phyloP scores from a whole-genome alignment of 2,329 filamentous ascomycete species.

The Berkeleyomyces basicola region DNA sequence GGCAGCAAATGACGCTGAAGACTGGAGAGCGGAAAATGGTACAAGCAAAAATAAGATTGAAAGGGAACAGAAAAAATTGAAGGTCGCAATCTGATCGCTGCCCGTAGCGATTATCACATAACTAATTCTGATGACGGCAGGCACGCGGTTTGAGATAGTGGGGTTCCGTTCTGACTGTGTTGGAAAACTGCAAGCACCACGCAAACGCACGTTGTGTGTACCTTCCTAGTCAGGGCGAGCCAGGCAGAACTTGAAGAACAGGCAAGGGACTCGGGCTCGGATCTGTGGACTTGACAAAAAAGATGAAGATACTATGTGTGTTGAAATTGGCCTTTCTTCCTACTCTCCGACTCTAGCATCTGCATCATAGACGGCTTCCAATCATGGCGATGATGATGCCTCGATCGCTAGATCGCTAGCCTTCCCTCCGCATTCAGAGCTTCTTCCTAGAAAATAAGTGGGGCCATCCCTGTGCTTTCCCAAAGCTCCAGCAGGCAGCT shows the following conservation, averaged over 20 bases:
- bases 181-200: background rate
- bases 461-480: slow-evolving; percentile 16
- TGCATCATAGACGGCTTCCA: background rate
- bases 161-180: background rate
- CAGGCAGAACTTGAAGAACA: no score
- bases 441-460: slow-evolving; percentile 8
- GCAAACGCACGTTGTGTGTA: no score
- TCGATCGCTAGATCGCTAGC: background rate
- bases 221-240: no score
- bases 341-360: no score
- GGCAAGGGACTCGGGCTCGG: no score
- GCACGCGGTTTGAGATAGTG: background rate
- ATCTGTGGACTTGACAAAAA: no score
- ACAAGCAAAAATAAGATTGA: background rate
- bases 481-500: background rate
- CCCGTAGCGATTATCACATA: background rate
- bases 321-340: no score
- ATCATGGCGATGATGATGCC: background rate
- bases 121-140: background rate
- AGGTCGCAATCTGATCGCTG: background rate
- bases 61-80: background rate
- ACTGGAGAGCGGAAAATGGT: background rate
- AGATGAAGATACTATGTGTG: no score
- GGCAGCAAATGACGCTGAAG: no score
- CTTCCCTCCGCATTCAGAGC: slow-evolving; percentile 1